Base-by-base conservation (phyloP, 176 grass and related monocot genomes). In the Typha latifolia region DNA sequence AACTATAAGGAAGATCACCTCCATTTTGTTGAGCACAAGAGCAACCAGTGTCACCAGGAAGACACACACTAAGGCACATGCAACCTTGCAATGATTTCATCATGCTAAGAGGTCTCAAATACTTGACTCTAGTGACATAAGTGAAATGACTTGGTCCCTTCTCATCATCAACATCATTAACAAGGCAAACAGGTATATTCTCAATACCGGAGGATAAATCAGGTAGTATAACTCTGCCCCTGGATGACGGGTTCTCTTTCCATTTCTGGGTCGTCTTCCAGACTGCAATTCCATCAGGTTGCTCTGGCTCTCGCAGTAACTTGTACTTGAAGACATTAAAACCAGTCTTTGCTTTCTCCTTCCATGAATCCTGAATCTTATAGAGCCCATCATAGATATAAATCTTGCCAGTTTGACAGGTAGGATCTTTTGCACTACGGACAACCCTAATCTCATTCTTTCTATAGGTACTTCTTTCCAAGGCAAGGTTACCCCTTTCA, bases 321-420 rank as follows among this genome's bases (percentile, higher is more conserved):
- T 86, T 91, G 75, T 96, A 96, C 79, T 96, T 96, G 47, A 96
- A 96, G 64, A 86, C 80, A 64, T 61, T 68, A 72, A 78, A 84
- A 11, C 92, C 91, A 64, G 47, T 15, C 47, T 86, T 96, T 49
- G 77, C 67, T 77, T 64, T 96, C 62, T 91, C 92, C 61, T 77
- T 89, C 92, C 92, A 96, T 23, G 88, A 86, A 49, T 79, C 77
- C 5, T 89, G 82, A 77, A 96, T 91, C 73, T 76, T 85, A 71
- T 91, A 96, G 51, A 96, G 80, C 62, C 92, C 92, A 75, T 96
- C 92, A 79, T 96, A 96, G 24, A 91, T 86, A 69, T 96, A 96
- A 79, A 96, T 76, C 73, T 89, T 96, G 32, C 88, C 80, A 53
- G 71, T 68, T 64, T 77, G 71, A 66, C 72, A 78, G 64, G 66